Conservation (phyloP, 257 asterid genomes). For the Prunella vulgaris region DNA sequence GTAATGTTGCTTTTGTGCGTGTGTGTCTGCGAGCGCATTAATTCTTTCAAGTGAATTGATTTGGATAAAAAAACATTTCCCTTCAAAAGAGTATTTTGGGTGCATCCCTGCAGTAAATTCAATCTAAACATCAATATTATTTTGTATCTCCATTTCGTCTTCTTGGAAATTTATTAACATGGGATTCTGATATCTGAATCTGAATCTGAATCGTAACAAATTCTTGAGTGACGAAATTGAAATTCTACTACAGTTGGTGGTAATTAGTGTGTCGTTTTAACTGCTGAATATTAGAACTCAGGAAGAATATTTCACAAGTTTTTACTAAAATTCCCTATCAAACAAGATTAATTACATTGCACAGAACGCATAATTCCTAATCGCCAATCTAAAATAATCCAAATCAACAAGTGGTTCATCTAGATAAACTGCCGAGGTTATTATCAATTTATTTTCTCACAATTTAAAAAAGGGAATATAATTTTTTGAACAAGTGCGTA, state of each 20-base stretch:
- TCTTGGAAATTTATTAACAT: neutral
- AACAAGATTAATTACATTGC: neutral
- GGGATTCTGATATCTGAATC: too few species aligned
- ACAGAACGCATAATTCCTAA: neutral
- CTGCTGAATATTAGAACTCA: neutral
- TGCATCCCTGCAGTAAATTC: neutral
- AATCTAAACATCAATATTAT: neutral
- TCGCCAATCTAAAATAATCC: neutral
- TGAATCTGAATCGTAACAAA: neutral
- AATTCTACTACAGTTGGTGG: neutral
- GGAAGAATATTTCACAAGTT: neutral
- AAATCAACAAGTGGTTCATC: constrained; percentile 6
- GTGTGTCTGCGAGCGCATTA: neutral
- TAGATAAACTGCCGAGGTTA: neutral
- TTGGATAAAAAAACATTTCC: neutral
- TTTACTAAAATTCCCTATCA: neutral
- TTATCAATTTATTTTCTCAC: neutral
- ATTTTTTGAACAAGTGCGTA: constrained; percentile 4
- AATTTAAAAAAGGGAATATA: neutral
- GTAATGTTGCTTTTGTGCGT: neutral
- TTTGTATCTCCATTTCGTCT: neutral
- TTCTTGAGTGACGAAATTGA: neutral
- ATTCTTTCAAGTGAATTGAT: neutral
- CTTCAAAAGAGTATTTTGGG: neutral
- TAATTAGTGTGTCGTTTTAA: neutral